These are phyloP conservation scores for Leptographium radiaticola DNA, from an alignment of 2,329 filamentous ascomycete genomes.

Conservation along the genomic window DNA sequence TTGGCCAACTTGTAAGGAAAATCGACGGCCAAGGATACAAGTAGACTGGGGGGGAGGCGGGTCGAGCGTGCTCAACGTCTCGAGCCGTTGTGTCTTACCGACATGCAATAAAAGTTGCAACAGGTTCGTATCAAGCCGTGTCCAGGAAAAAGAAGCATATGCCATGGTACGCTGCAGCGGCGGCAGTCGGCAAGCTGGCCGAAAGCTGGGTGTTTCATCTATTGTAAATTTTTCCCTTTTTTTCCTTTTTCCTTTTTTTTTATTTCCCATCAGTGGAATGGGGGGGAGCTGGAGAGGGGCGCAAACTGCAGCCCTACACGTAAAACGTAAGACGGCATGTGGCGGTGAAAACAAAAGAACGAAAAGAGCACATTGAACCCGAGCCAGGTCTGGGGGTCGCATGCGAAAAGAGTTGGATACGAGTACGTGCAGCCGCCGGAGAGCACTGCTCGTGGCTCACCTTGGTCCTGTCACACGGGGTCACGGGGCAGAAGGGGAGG, in stretches of 20 bases:
- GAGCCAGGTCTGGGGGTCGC: no score
- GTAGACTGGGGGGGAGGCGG: background rate
- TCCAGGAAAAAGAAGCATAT: background rate
- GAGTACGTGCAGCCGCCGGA: no score
- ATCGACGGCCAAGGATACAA: background rate
- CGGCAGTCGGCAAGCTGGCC: background rate
- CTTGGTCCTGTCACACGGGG: no score
- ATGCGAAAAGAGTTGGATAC: no score
- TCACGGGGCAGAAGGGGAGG: no score
- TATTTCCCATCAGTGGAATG: no score
- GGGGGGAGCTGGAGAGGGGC: background rate
- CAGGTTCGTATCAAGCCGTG: background rate
- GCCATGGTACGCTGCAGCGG: background rate
- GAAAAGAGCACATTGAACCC: background rate
- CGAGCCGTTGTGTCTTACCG: background rate
- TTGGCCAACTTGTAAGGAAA: background rate
- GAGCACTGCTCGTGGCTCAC: no score
- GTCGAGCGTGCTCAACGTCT: background rate
- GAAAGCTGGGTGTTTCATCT: background rate
- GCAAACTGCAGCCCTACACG: background rate
- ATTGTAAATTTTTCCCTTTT: background rate
- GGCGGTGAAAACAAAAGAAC: background rate
- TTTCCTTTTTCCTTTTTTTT: background rate
- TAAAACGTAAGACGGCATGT: background rate
- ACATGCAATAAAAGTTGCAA: slow-evolving; percentile 4